These are phyloP conservation scores for Stemphylium beticola DNA, from an alignment of 2,329 filamentous ascomycete species.

Conservation along the genomic window DNA sequence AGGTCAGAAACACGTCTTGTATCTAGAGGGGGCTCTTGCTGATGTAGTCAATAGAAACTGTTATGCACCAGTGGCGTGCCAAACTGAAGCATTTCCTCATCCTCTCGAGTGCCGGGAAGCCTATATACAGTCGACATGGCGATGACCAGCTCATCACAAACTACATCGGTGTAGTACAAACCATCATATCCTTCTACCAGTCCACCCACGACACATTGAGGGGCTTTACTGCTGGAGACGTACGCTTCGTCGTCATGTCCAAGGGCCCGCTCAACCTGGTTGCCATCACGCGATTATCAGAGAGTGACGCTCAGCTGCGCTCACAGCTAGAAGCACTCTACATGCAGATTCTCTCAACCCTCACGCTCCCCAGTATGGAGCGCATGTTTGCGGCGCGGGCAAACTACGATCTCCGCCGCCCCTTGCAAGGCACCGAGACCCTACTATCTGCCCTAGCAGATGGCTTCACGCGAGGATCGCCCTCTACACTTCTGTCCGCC, in stretches of 20 bases:
- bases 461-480: slow-evolving; percentile 90
- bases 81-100: slow-evolving; percentile 98
- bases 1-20: slow-evolving; percentile 56
- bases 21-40: slow-evolving; percentile 29
- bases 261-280: slow-evolving; percentile 91
- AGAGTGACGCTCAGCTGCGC: slow-evolving; percentile 87
- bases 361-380: slow-evolving; percentile 85
- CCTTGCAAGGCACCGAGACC: slow-evolving; percentile 88
- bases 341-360: slow-evolving; percentile 95
- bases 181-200: slow-evolving; percentile 96
- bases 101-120: slow-evolving; percentile 92
- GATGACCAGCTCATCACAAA: slow-evolving; percentile 88
- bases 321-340: slow-evolving; percentile 92
- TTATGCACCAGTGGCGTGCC: slow-evolving; percentile 80
- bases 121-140: slow-evolving; percentile 94
- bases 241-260: slow-evolving; percentile 83
- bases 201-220: slow-evolving; percentile 76
- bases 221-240: slow-evolving; percentile 84
- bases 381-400: slow-evolving; percentile 88
- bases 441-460: slow-evolving; percentile 91
- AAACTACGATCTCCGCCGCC: slow-evolving; percentile 90
- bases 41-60: slow-evolving; percentile 46
- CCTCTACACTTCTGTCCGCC: slow-evolving; percentile 84
- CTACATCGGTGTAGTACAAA: slow-evolving; percentile 94
- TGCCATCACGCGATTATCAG: slow-evolving; percentile 88